A percentile compares a stretch with the other conserved stretches of the same genome.
Evolutionary conservation across 2,329 filamentous ascomycete genomes (phyloP).

Genomic region (Diaporthe citriasiana): DNA sequence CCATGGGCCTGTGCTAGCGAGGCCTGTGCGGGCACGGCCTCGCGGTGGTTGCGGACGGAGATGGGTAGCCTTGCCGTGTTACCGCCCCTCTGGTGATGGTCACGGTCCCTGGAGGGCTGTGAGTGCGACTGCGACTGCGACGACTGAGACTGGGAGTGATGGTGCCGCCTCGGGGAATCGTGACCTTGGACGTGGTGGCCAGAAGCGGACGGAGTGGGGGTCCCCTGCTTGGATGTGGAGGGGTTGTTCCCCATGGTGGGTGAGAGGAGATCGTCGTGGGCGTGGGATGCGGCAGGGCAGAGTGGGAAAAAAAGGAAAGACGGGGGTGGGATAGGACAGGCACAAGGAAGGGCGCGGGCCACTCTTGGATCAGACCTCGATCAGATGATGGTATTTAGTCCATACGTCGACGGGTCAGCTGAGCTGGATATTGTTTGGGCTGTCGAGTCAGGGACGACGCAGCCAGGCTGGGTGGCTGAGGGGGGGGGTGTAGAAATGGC

Average conservation of each 20-base stretch:
- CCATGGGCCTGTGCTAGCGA: constrained; percentile 73
- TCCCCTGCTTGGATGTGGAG: constrained; percentile 46
- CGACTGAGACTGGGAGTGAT: constrained; percentile 17
- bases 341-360: constrained; percentile 36
- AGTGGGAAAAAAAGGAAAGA: constrained; percentile 28
- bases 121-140: constrained; percentile 48
- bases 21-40: constrained; percentile 72
- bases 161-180: constrained; percentile 41
- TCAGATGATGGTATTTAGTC: constrained; percentile 39
- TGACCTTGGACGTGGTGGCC: constrained; percentile 31
- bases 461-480: constrained; percentile 17
- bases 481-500: not conserved
- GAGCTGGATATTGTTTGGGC: constrained; percentile 27
- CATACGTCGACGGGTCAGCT: constrained; percentile 32
- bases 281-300: constrained; percentile 38
- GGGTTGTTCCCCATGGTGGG: constrained; percentile 40
- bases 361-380: constrained; percentile 38
- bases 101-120: constrained; percentile 27
- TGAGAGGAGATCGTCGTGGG: constrained; percentile 33
- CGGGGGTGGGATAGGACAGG: constrained; percentile 33
- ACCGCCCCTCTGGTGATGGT: constrained; percentile 55
- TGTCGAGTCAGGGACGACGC: constrained; percentile 31
- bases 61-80: constrained; percentile 63
- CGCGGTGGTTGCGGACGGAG: constrained; percentile 68
- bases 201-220: constrained; percentile 47